Evolutionary conservation across 257 asterid genomes (phyloP).

Genomic region (Ilex aquifolium): DNA sequence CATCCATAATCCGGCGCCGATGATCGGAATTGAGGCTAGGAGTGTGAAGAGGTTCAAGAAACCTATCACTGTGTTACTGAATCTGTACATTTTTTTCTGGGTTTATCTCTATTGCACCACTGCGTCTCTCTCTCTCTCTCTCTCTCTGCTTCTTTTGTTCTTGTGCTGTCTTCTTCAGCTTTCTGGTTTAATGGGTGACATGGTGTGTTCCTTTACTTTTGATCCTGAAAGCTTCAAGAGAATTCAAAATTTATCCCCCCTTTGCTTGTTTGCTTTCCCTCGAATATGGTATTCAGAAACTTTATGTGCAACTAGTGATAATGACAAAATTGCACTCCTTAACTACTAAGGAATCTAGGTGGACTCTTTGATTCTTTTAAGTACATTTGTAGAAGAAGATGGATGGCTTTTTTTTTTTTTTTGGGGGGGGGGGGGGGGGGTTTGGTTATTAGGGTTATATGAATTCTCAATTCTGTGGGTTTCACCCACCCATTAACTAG

Average conservation of each 20-base stretch:
- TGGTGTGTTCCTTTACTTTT: background rate
- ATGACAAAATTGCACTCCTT: slow-evolving; percentile 49
- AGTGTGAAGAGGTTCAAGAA: slow-evolving; percentile 86
- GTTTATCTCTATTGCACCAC: background rate
- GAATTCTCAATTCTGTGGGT: too few relatives aligned
- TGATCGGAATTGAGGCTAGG: slow-evolving; percentile 84
- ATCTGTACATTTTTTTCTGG: slow-evolving; percentile 41
- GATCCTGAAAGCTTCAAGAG: slow-evolving; percentile 3
- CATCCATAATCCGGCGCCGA: slow-evolving; percentile 97
- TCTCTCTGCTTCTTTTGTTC: background rate
- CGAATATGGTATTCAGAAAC: slow-evolving; percentile 30
- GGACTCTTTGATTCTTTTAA: too few relatives aligned
- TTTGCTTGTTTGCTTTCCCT: slow-evolving; percentile 31
- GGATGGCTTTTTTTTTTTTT: too few relatives aligned
- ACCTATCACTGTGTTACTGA: slow-evolving; percentile 90
- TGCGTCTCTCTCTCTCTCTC: background rate
- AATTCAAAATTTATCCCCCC: slow-evolving; percentile 11
- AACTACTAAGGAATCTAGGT: slow-evolving; percentile 52
- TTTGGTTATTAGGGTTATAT: too few relatives aligned
- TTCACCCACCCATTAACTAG: too few relatives aligned
- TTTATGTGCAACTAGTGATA: slow-evolving; percentile 27
- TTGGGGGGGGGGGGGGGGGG: too few relatives aligned
- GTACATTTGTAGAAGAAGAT: too few relatives aligned
- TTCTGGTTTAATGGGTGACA: slow-evolving; percentile 4
- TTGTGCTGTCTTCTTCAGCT: slow-evolving; percentile 11